phyloP scores from a whole-genome alignment of 257 asterid genomes.

The Salvia hispanica region DNA sequence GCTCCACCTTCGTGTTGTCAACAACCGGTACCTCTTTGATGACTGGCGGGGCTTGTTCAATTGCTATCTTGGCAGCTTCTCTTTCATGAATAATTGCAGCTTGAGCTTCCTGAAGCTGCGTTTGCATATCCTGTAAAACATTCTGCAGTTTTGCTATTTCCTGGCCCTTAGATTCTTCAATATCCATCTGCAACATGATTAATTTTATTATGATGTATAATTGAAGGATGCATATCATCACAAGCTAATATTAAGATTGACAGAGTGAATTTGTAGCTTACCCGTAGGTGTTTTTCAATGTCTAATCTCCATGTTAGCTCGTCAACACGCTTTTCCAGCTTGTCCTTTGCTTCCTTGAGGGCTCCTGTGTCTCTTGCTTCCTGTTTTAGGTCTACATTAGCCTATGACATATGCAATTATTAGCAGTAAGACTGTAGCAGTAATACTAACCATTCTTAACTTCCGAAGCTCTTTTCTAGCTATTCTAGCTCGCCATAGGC shows the following conservation, averaged over 20 bases:
- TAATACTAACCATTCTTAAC: constrained; percentile 66
- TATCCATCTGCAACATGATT: constrained; percentile 61
- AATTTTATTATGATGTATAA: constrained; percentile 14
- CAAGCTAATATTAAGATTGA: constrained; percentile 16
- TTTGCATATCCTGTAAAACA: constrained; percentile 64
- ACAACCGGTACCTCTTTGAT: constrained; percentile 83
- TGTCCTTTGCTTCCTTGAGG: constrained; percentile 91
- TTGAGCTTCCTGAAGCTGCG: constrained; percentile 71
- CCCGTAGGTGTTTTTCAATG: constrained; percentile 86
- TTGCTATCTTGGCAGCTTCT: constrained; percentile 85
- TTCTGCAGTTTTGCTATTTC: constrained; percentile 71
- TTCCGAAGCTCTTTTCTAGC: constrained; percentile 90
- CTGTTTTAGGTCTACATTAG: constrained; percentile 44
- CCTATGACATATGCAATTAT: constrained; percentile 18
- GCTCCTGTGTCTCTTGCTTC: constrained; percentile 97
- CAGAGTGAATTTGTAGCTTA: constrained; percentile 33
- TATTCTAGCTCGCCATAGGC: constrained; percentile 86
- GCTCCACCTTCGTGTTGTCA: constrained; percentile 77
- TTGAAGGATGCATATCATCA: constrained; percentile 18
- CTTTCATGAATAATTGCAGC: constrained; percentile 66
- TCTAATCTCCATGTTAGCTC: constrained; percentile 93
- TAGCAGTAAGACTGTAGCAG: constrained; percentile 15
- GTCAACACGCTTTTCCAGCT: constrained; percentile 90
- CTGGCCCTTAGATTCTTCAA: constrained; percentile 88
- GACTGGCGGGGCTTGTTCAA: constrained; percentile 91